phyloP scores from a whole-genome alignment of 1,284 basidiomycete species.

The Marasmius tenuissimus region DNA sequence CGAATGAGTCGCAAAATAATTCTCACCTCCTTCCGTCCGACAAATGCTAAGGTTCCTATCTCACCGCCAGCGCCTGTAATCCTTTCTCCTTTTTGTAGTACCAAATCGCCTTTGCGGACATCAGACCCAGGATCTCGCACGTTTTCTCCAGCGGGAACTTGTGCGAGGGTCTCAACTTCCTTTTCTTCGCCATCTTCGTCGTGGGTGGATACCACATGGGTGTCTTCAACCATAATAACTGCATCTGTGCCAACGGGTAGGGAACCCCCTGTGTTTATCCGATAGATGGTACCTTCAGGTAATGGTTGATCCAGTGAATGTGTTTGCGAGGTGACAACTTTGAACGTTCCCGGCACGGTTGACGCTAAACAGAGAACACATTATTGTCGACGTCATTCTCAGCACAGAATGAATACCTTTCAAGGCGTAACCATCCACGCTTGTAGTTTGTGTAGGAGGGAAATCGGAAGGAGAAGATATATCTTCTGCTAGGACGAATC shows the following conservation, averaged over 20 bases:
- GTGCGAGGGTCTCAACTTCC: constrained; percentile 65
- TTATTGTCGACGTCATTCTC: background rate
- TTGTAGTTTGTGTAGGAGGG: constrained; percentile 69
- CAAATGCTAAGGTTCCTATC: constrained; percentile 81
- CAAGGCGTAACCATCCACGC: constrained; percentile 87
- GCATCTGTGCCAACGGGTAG: constrained; percentile 75
- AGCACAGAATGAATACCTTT: constrained; percentile 42
- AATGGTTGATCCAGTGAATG: constrained; percentile 40
- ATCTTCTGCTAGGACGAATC: constrained; percentile 76
- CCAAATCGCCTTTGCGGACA: constrained; percentile 65
- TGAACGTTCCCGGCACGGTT: constrained; percentile 64
- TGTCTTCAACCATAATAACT: constrained; percentile 93
- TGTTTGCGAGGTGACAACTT: constrained; percentile 64
- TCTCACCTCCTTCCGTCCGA: constrained; percentile 68
- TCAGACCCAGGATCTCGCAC: constrained; percentile 76
- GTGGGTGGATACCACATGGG: constrained; percentile 59
- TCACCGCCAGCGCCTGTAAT: constrained; percentile 76
- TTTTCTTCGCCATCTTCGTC: constrained; percentile 58
- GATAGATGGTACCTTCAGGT: constrained; percentile 58
- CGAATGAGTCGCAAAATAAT: background rate
- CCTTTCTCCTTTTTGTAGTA: constrained; percentile 61
- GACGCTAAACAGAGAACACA: constrained; percentile 39
- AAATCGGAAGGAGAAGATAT: constrained; percentile 65
- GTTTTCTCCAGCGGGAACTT: constrained; percentile 70
- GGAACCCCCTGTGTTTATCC: constrained; percentile 79